These are phyloP conservation scores for Balansia obtecta DNA, from an alignment of 2,329 filamentous ascomycete genomes.

Conservation along the genomic window DNA sequence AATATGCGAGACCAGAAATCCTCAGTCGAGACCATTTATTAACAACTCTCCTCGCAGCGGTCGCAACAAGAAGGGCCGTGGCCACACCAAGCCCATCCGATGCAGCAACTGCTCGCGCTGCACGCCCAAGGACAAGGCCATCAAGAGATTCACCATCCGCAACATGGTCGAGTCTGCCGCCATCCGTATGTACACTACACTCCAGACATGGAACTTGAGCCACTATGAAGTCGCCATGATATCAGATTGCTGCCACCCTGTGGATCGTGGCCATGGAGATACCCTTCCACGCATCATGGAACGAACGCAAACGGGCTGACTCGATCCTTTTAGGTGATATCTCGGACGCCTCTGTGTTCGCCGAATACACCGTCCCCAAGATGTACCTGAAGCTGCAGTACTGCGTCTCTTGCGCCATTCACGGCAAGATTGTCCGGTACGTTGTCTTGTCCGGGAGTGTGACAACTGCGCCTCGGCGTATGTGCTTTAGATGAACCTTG, in stretches of 20 bases:
- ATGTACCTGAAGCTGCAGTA: constrained; percentile 99
- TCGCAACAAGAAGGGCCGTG: constrained; percentile 99
- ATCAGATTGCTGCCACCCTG: background rate
- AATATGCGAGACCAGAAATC: background rate
- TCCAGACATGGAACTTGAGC: background rate
- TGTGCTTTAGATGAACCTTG: constrained; percentile 49
- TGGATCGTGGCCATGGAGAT: background rate
- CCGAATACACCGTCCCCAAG: constrained; percentile 99
- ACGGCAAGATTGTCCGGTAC: constrained; percentile 99
- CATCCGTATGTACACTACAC: constrained; percentile 69
- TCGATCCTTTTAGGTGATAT: constrained; percentile 70
- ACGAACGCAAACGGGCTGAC: background rate
- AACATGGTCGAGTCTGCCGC: constrained; percentile 99
- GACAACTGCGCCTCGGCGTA: constrained; percentile 43
- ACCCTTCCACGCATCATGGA: background rate
- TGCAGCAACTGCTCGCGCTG: constrained; percentile 65
- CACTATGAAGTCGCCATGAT: background rate
- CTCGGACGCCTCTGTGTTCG: constrained; percentile 97
- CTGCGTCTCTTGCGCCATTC: constrained; percentile 99
- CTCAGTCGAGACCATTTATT: constrained; percentile 8
- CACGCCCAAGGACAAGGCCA: constrained; percentile 99
- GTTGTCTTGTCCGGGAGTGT: constrained; percentile 47
- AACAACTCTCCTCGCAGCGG: constrained; percentile 45
- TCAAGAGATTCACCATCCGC: constrained; percentile 99
- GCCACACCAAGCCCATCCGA: constrained; percentile 98